Evolutionary conservation across 345 rosid genomes (phyloP).

Genomic region (Lepidium sativum): DNA sequence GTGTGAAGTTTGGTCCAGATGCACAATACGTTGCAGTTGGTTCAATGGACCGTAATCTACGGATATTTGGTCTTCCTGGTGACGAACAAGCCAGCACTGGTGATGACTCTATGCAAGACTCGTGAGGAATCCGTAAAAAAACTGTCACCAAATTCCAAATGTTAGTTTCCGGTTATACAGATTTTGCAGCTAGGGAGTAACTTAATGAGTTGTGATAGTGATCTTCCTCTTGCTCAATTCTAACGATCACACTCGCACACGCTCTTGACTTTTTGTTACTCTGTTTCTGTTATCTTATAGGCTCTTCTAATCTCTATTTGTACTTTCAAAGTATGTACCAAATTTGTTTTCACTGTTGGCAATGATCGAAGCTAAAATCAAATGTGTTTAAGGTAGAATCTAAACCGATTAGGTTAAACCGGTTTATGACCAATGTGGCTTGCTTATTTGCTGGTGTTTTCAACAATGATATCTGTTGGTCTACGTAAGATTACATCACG

Average conservation of each 20-base stretch:
- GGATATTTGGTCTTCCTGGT: conserved; percentile 68
- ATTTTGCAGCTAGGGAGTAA: background rate
- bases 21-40: conserved; percentile 79
- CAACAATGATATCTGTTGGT: background rate
- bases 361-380: background rate
- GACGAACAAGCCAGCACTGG: conserved; percentile 24
- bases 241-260: background rate
- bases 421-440: background rate
- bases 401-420: background rate
- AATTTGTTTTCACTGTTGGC: background rate
- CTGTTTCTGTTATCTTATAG: background rate
- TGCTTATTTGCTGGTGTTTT: background rate
- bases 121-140: conserved; percentile 20
- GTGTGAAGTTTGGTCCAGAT: conserved; percentile 74
- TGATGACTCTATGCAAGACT: conserved; percentile 32
- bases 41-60: conserved; percentile 86
- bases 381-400: background rate
- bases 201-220: background rate
- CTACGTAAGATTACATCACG: background rate
- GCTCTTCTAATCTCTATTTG: background rate
- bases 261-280: background rate
- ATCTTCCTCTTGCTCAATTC: background rate
- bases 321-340: conserved; percentile 3
- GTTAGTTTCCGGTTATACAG: background rate
- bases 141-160: too few relatives aligned